Conservation (phyloP, 1,284 basidiomycete genomes). For the Austropuccinia psidii region DNA sequence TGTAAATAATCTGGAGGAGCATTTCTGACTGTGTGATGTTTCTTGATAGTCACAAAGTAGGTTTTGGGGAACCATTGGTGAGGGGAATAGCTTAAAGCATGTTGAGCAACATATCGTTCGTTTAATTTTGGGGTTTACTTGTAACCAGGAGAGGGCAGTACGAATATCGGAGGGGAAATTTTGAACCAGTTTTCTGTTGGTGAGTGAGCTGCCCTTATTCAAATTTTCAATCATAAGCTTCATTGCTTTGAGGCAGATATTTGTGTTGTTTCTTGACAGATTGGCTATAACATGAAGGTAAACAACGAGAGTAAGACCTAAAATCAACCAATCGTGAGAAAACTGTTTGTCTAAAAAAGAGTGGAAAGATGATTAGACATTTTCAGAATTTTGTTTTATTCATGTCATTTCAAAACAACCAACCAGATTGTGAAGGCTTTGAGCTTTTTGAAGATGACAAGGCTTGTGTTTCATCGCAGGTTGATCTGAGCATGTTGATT, state of each 20-base stretch:
- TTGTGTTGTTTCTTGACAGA: neutral
- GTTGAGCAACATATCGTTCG: neutral
- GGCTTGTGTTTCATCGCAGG: too few relatives aligned
- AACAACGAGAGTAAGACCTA: neutral
- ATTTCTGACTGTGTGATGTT: constrained; percentile 11
- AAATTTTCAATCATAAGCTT: too few relatives aligned
- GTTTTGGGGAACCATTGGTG: neutral
- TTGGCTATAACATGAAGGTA: neutral
- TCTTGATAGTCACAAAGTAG: neutral
- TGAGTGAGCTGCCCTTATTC: too few relatives aligned
- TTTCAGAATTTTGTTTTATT: too few relatives aligned
- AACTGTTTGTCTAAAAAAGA: too few relatives aligned
- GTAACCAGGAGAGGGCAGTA: constrained; percentile 12
- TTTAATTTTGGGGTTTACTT: constrained; percentile 5
- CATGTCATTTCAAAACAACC: too few relatives aligned
- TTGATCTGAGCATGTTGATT: too few relatives aligned
- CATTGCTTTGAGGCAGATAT: too few relatives aligned
- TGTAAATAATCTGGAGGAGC: neutral
- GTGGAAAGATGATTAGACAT: too few relatives aligned
- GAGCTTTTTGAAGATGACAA: too few relatives aligned
- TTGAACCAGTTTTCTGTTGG: too few relatives aligned
- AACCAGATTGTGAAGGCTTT: too few relatives aligned
- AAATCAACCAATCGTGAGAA: neutral
- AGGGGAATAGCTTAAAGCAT: constrained; percentile 15
- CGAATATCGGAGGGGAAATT: constrained; percentile 9